Conservation (phyloP, 1,284 basidiomycete genomes). For the Dichomitus squalens region DNA sequence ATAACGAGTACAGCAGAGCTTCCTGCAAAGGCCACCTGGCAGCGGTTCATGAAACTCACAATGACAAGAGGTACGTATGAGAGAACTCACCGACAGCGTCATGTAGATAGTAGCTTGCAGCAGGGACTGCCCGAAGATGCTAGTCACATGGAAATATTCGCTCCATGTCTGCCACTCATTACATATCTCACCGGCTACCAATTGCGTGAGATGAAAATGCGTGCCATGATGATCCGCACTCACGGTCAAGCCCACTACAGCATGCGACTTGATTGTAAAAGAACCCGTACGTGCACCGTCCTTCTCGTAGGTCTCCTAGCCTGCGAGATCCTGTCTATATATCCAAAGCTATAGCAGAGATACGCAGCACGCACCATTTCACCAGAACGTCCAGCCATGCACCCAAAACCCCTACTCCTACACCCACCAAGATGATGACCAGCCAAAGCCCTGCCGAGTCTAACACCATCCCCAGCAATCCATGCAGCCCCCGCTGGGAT, state of each 20-base stretch:
- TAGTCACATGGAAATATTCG: conserved; percentile 52
- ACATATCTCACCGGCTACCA: conserved; percentile 69
- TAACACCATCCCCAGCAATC: conserved; percentile 53
- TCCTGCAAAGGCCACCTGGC: conserved; percentile 61
- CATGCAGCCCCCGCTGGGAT: conserved; percentile 55
- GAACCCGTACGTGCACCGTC: conserved; percentile 70
- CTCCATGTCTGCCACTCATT: conserved; percentile 74
- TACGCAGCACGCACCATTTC: conserved; percentile 56
- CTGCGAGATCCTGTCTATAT: conserved; percentile 34
- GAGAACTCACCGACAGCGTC: conserved; percentile 53
- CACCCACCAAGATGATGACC: conserved; percentile 64
- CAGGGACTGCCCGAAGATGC: conserved; percentile 60
- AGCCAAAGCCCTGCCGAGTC: conserved; percentile 70
- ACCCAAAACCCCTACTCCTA: conserved; percentile 70
- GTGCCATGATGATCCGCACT: conserved; percentile 31
- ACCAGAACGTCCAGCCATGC: conserved; percentile 78
- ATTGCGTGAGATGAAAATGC: conserved; percentile 6
- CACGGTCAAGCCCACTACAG: conserved; percentile 75
- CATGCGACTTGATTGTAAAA: conserved; percentile 76
- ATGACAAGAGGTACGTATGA: neutral
- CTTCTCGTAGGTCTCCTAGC: conserved; percentile 72
- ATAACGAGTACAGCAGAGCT: conserved; percentile 68
- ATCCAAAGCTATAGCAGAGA: neutral
- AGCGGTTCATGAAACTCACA: neutral
- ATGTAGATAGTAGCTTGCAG: conserved; percentile 68